Evolutionary conservation across 495 filamentous ascomycete genomes (phyloP), one percentile per base, ranked within the genome.

Genomic region (Aspergillus haitiensis): DNA sequence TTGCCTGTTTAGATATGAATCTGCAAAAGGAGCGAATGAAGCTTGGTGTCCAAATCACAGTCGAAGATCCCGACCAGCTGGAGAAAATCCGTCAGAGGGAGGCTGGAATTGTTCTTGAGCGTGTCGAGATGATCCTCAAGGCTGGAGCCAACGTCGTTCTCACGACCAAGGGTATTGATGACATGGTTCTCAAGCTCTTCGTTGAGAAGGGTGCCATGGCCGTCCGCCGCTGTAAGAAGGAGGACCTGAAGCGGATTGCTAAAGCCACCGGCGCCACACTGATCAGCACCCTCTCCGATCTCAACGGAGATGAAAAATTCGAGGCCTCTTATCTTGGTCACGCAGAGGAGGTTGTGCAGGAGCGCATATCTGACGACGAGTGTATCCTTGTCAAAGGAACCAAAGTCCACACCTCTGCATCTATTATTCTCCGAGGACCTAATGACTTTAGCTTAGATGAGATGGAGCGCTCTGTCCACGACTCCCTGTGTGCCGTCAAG

Each of bases 1-100:
- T 99, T 72, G 94, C 94, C 45, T 90, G 91, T 70, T 79, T 99
- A 49, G 94, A 99, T 70, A 98, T 99, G 79, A 99, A 99, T 75
- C 74, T 99, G 63, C 93, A 97, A 71, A 99, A 98, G 77, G 92
- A 96, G 78, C 83, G 94, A 61, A 98, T 99, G 94, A 97, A 98
- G 82, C 80, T 99, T 13, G 94, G 94, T 60, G 95, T 99, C 51
- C 92, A 99, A 67, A 96, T 99, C 71, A 97, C 94, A 18, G 89
- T 99, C 55, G 94, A 98, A 56, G 94, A 99, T 72, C 94, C 94
- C 33, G 86, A 92, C 63, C 95, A 98, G 75, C 83, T 99, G 34
- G 95, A 99, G 79, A 91, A 96, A 77, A 99, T 99, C 65, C 84
- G 94, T 44, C 84, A 93, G 67, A 85, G 95, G 52, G 94, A 99